These are phyloP conservation scores for Salvia miltiorrhiza DNA, from an alignment of 257 asterid species.

Conservation along the genomic window DNA sequence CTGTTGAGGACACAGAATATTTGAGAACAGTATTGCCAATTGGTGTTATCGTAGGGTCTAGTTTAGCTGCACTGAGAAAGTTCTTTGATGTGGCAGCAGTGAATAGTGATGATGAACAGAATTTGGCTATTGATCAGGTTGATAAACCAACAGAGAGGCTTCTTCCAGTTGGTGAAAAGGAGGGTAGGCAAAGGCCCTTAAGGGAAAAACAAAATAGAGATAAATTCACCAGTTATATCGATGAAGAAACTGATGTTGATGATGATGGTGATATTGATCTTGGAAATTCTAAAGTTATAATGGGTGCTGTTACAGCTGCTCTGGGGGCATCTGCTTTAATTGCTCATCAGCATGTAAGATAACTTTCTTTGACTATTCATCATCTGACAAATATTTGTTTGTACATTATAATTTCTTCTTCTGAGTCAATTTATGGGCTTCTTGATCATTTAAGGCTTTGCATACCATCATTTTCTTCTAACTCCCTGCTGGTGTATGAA, in stretches of 20 bases:
- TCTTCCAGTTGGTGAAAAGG: conserved; percentile 27
- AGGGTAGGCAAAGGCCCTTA: conserved; percentile 20
- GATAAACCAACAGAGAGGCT: conserved; percentile 24
- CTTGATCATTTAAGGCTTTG: background rate
- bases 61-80: conserved; percentile 72
- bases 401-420: conserved; percentile 21
- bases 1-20: conserved; percentile 61
- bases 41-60: conserved; percentile 86
- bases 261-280: conserved; percentile 31
- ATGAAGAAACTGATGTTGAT: conserved; percentile 30
- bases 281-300: conserved; percentile 45
- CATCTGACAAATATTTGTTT: conserved; percentile 2
- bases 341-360: conserved; percentile 59
- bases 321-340: conserved; percentile 91
- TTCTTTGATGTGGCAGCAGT: conserved; percentile 51
- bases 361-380: background rate
- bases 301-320: conserved; percentile 95
- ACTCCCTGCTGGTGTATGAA: conserved; percentile 11
- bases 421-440: conserved; percentile 15
- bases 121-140: conserved; percentile 28
- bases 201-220: conserved; percentile 18
- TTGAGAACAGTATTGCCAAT: conserved; percentile 70
- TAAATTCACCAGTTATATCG: conserved; percentile 22
- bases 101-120: conserved; percentile 38
- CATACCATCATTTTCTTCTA: conserved; percentile 6